Conservation (phyloP, 148 eudicot species). For the Heliosperma pusillum region DNA sequence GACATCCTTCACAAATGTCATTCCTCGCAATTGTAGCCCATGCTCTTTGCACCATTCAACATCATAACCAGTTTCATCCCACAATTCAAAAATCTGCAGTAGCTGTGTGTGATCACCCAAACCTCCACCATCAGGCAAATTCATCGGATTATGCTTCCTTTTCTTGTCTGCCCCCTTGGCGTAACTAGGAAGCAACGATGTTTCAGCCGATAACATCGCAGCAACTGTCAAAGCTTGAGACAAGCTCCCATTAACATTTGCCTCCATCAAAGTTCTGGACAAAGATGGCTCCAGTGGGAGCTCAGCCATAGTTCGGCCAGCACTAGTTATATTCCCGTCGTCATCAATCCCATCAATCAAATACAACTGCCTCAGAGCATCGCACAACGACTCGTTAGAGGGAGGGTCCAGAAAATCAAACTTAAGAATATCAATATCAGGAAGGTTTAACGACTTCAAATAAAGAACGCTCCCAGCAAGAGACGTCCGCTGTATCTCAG, state of each 20-base stretch:
- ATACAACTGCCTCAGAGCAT: slow-evolving; percentile 90
- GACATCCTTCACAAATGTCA: slow-evolving; percentile 90
- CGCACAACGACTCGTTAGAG: slow-evolving; percentile 77
- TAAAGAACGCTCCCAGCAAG: slow-evolving; percentile 95
- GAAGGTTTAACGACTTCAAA: slow-evolving; percentile 84
- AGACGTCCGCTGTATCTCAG: slow-evolving; percentile 93
- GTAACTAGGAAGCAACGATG: slow-evolving; percentile 70
- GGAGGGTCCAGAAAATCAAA: slow-evolving; percentile 95
- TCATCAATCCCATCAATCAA: slow-evolving; percentile 95
- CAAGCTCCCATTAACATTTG: slow-evolving; percentile 76
- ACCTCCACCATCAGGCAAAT: slow-evolving; percentile 91
- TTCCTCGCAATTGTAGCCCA: slow-evolving; percentile 89
- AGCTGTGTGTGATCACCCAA: slow-evolving; percentile 92
- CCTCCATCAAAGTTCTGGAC: slow-evolving; percentile 87
- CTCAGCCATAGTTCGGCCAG: slow-evolving; percentile 88
- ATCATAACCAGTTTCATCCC: slow-evolving; percentile 69
- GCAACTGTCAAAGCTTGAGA: slow-evolving; percentile 92
- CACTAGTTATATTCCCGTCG: slow-evolving; percentile 67
- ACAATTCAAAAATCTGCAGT: slow-evolving; percentile 79
- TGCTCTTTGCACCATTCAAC: slow-evolving; percentile 85
- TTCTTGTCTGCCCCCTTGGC: slow-evolving; percentile 77
- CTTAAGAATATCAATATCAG: slow-evolving; percentile 89
- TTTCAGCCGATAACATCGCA: slow-evolving; percentile 95
- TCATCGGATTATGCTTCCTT: slow-evolving; percentile 63
- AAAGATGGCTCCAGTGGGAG: slow-evolving; percentile 97